Evolutionary conservation across 176 grass and related monocot species (phyloP), one percentile per base, ranked within the genome.

Genomic region (Guadua angustifolia): DNA sequence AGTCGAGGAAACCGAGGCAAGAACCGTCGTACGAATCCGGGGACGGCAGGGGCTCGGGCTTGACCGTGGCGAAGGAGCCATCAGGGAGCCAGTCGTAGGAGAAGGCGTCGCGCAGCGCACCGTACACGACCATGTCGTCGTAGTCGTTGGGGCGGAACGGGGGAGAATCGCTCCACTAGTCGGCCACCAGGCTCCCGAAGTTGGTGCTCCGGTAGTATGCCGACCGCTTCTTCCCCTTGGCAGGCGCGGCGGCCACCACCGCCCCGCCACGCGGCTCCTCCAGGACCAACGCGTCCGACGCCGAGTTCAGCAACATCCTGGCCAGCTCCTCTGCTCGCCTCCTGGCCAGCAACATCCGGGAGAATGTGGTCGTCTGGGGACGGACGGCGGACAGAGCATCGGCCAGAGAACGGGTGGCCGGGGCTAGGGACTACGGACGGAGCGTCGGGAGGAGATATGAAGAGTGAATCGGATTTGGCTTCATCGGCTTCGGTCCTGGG

Each of bases 101-200:
- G 91, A 89, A 94, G 62, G 96, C 96, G 80, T 95, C 89, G 17
- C 74, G 78, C 52, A 99, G 84, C 52, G 85, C 83, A 12, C 87
- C 88, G 84, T 86, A 90, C 47, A 99, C 82, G 29, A 98, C 91
- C 96, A 98, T 98, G 89, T 98, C 96, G 56, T 99, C 89, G 69
- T 91, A 56, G 89, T 96, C 97, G 66, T 99, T 88, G n/a, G 83
- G 33, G 65, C 81, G 81, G 83, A 99, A 99, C 67, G 93, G 93
- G 4, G 94, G 93, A 59, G 79, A 87, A 10, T 78, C 83, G 81
- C 89, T 83, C 91, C 93, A 92, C 90, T 86, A 71, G 75, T 82
- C 81, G 0, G 85, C 93, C 29, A 94, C 88, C 49, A 97, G 90
- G 84, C 90, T 94, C 13, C 90, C 88, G 78, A 97, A 97, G 90